These are phyloP conservation scores for Leccinum imitatum DNA, from an alignment of 768 basidiomycete species.

Conservation along the genomic window DNA sequence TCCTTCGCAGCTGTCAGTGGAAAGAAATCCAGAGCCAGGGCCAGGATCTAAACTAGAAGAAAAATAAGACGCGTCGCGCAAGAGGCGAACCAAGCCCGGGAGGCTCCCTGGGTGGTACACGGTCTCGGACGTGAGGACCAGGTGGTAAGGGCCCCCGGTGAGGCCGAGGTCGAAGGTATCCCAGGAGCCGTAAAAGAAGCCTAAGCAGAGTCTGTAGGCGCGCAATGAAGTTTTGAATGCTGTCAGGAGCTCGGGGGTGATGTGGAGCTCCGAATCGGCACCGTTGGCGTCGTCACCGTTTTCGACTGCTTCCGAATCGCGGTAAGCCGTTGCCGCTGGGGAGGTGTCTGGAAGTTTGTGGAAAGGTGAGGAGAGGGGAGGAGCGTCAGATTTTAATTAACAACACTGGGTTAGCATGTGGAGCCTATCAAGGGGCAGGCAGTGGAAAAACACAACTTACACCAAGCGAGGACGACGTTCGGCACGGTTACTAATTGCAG, in stretches of 20 bases:
- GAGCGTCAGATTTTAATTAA: neutral
- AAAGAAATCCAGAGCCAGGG: constrained; percentile 10
- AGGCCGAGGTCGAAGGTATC: constrained; percentile 42
- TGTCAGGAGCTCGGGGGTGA: constrained; percentile 60
- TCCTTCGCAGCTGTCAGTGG: neutral
- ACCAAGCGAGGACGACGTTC: constrained; percentile 80
- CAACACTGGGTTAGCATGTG: neutral
- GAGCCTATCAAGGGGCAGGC: neutral
- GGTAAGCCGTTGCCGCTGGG: constrained; percentile 50
- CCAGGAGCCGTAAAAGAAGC: constrained; percentile 88
- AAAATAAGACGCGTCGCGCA: constrained; percentile 40
- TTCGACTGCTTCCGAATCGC: constrained; percentile 22
- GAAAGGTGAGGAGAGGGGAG: neutral
- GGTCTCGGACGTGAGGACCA: constrained; percentile 90
- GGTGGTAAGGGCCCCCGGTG: constrained; percentile 50
- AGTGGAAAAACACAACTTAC: constrained; percentile 45
- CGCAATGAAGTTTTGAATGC: constrained; percentile 65
- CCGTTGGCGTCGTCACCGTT: constrained; percentile 4
- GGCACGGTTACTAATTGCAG: constrained; percentile 77
- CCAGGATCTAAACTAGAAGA: neutral
- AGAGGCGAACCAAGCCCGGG: constrained; percentile 52
- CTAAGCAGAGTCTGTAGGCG: constrained; percentile 53
- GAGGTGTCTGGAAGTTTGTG: constrained; percentile 53
- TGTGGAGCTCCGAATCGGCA: constrained; percentile 53
- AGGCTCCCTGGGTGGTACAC: constrained; percentile 77